A percentile compares a stretch with the other conserved stretches of the same genome.
These are phyloP conservation scores for Blastocystis sp. DNA, from an alignment of 352 stramenopile genomes.

Conservation along the genomic window DNA sequence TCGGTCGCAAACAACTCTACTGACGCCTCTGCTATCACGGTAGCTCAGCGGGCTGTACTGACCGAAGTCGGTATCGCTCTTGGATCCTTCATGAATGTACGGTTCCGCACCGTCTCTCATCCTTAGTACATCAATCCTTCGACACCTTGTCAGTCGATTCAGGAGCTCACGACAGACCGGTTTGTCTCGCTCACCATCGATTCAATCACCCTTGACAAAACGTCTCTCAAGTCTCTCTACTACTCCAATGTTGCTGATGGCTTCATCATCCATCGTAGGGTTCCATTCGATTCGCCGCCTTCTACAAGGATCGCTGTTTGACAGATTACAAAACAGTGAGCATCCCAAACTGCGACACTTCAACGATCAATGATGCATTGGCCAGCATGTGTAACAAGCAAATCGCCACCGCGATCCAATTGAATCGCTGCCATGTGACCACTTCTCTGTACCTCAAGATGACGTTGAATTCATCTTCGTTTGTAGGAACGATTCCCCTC, in stretches of 20 bases:
- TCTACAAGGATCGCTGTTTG: neutral
- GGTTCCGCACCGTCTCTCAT: neutral
- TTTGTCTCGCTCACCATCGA: neutral
- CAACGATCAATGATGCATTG: neutral
- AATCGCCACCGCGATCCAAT: neutral
- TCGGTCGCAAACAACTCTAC: neutral
- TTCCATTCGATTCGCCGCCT: slow-evolving; percentile 18
- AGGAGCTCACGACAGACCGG: neutral
- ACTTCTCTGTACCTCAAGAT: neutral
- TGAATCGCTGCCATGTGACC: slow-evolving; percentile 1
- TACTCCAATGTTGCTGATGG: neutral
- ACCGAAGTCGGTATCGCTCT: neutral
- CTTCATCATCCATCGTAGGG: neutral
- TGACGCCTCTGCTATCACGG: neutral
- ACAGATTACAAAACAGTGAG: slow-evolving; percentile 1
- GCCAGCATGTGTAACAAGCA: neutral
- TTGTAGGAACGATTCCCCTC: neutral
- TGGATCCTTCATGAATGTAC: neutral
- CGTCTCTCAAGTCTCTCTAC: neutral
- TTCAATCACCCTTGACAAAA: neutral
- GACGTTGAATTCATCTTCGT: neutral
- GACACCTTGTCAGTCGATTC: neutral
- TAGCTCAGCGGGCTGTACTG: neutral
- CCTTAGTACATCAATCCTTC: neutral
- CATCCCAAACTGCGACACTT: neutral